Evolutionary conservation across 2,329 filamentous ascomycete genomes (phyloP).

Genomic region (Ophiostoma sp.): DNA sequence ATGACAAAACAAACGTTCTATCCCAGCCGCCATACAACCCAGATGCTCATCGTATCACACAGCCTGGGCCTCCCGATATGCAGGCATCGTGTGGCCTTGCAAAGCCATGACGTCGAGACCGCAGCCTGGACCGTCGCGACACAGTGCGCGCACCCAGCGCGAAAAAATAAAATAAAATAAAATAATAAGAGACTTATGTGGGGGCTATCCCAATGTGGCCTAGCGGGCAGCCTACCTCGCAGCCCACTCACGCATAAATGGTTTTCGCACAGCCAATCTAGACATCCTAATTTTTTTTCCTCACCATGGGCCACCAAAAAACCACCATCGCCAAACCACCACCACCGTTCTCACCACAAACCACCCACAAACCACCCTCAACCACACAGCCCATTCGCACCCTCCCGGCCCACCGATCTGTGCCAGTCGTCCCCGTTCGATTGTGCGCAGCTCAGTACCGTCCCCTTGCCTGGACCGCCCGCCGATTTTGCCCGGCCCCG

Average conservation of each 20-base stretch:
- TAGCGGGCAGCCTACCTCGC: neutral
- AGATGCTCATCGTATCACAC: no score
- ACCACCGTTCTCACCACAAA: neutral
- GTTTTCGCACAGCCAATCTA: slow-evolving; percentile 25
- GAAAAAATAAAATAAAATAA: neutral
- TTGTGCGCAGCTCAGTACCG: slow-evolving; percentile 15
- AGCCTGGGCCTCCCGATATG: no score
- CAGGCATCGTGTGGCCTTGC: no score
- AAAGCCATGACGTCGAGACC: neutral
- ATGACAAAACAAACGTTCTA: no score
- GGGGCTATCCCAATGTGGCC: slow-evolving; percentile 13
- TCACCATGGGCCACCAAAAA: neutral
- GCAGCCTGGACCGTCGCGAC: neutral
- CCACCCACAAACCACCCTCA: slow-evolving; percentile 11
- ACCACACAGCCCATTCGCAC: neutral
- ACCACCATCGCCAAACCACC: slow-evolving; percentile 13
- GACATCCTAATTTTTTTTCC: slow-evolving; percentile 25
- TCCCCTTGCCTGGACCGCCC: slow-evolving; percentile 11
- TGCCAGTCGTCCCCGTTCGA: slow-evolving; percentile 18
- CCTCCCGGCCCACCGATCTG: slow-evolving; percentile 5
- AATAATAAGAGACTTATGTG: neutral
- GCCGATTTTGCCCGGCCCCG: slow-evolving; percentile 6
- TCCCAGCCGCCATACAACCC: no score
- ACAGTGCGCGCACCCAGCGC: neutral
- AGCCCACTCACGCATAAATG: slow-evolving; percentile 24